Conservation (phyloP, 2,329 filamentous ascomycete species). For the Xylogone sp. region DNA sequence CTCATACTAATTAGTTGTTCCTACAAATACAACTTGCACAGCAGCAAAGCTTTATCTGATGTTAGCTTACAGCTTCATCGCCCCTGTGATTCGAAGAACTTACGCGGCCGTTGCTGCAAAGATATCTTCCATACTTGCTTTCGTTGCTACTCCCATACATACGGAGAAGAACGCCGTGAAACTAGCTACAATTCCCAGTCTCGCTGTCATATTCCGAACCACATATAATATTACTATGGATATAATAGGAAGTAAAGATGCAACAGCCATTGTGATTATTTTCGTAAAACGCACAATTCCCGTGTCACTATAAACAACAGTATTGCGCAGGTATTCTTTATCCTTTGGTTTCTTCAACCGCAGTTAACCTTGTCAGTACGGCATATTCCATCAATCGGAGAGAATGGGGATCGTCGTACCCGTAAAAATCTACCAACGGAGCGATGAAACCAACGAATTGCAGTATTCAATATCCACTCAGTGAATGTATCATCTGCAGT, state of each 20-base stretch:
- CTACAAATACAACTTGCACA: too few species aligned
- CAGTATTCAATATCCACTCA: too few species aligned
- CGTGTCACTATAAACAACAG: slow-evolving; percentile 12
- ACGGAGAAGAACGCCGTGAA: slow-evolving; percentile 24
- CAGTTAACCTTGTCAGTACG: too few species aligned
- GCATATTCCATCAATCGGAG: slow-evolving; percentile 13
- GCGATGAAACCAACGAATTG: too few species aligned
- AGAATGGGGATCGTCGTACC: slow-evolving; percentile 14
- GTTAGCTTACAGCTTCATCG: too few species aligned
- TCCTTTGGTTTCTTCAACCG: not conserved
- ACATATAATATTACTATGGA: slow-evolving; percentile 26
- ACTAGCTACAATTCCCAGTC: slow-evolving; percentile 20
- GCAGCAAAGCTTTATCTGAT: too few species aligned
- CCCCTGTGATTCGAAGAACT: too few species aligned
- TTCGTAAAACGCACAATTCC: too few species aligned
- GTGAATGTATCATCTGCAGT: slow-evolving; percentile 13
- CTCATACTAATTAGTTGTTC: too few species aligned
- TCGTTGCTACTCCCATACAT: slow-evolving; percentile 20
- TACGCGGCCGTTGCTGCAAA: slow-evolving; percentile 28
- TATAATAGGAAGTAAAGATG: slow-evolving; percentile 23
- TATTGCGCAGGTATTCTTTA: slow-evolving; percentile 7
- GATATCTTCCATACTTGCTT: slow-evolving; percentile 22
- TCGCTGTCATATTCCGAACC: slow-evolving; percentile 14
- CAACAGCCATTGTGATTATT: slow-evolving; percentile 21
- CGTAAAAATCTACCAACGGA: too few species aligned